Percentiles rank a stretch among this genome's conserved stretches.
Evolutionary conservation across 2,329 filamentous ascomycete species (phyloP).

Genomic region (Ophiostoma australiae): DNA sequence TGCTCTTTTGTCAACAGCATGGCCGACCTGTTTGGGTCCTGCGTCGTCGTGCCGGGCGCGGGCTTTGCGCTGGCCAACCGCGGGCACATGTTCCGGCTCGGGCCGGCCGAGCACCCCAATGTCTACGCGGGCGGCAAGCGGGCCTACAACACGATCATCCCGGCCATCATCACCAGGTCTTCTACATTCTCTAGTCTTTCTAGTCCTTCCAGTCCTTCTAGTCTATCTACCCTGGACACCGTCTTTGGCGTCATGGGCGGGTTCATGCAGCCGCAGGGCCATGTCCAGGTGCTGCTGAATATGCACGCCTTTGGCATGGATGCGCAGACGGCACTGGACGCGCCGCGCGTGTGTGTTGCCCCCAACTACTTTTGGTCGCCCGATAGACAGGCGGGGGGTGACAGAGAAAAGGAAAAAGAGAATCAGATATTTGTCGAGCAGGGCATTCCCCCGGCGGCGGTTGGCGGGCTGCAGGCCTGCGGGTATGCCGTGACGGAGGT

Average conservation of each 20-base stretch:
- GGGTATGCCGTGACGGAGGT: slow-evolving; percentile 70
- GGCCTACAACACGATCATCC: slow-evolving; percentile 96
- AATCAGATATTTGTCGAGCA: slow-evolving; percentile 71
- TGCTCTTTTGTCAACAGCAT: slow-evolving; percentile 95
- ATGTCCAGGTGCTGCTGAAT: slow-evolving; percentile 85
- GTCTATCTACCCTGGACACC: slow-evolving; percentile 34
- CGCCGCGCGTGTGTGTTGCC: slow-evolving; percentile 79
- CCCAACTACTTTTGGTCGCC: slow-evolving; percentile 46
- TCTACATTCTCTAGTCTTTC: too few relatives aligned
- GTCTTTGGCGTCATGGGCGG: slow-evolving; percentile 80
- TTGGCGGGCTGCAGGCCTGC: slow-evolving; percentile 58
- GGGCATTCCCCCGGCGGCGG: slow-evolving; percentile 62
- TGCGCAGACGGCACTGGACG: slow-evolving; percentile 81
- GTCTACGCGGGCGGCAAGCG: slow-evolving; percentile 71
- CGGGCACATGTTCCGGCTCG: slow-evolving; percentile 74
- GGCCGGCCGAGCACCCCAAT: slow-evolving; percentile 65
- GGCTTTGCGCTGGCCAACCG: slow-evolving; percentile 92
- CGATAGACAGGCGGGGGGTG: slow-evolving; percentile 34
- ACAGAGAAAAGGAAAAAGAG: slow-evolving; percentile 42
- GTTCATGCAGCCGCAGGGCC: slow-evolving; percentile 95
- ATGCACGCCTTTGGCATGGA: slow-evolving; percentile 75
- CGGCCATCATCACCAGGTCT: slow-evolving; percentile 72
- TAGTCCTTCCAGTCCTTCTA: not conserved
- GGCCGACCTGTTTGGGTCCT: slow-evolving; percentile 79
- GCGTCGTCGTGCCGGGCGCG: slow-evolving; percentile 76